phyloP scores from a whole-genome alignment of 2,329 filamentous ascomycete genomes.

The Scytalidium sp. region DNA sequence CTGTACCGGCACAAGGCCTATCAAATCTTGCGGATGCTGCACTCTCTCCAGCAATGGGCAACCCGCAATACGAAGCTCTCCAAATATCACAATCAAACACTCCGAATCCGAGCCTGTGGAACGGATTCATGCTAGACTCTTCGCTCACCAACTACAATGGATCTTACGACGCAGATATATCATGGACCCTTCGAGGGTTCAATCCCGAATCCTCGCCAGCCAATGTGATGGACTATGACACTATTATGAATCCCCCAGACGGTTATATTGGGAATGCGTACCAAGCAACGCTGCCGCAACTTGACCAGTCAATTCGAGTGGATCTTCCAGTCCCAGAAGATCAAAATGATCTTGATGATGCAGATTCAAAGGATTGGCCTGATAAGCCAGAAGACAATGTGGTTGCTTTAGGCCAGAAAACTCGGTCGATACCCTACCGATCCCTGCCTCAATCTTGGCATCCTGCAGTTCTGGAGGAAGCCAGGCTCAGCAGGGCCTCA shows the following conservation, averaged over 20 bases:
- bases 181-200: constrained; percentile 22
- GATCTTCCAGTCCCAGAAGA: neutral
- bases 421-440: constrained; percentile 16
- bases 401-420: constrained; percentile 7
- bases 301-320: neutral
- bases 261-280: constrained; percentile 16
- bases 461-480: constrained; percentile 18
- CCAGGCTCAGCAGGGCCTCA: constrained; percentile 11
- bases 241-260: constrained; percentile 12
- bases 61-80: constrained; percentile 2
- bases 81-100: constrained; percentile 16
- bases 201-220: constrained; percentile 16
- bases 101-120: constrained; percentile 18
- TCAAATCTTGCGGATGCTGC: constrained; percentile 26
- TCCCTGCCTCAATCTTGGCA: constrained; percentile 22
- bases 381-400: constrained; percentile 17
- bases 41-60: constrained; percentile 14
- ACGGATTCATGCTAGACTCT: constrained; percentile 24
- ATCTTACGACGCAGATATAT: constrained; percentile 26
- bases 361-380: constrained; percentile 23
- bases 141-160: constrained; percentile 21
- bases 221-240: constrained; percentile 12
- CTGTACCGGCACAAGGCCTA: constrained; percentile 16
- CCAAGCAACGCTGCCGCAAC: constrained; percentile 9
- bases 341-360: constrained; percentile 19